phyloP scores from a whole-genome alignment of 768 basidiomycete genomes.

The Coprinopsis sp. region DNA sequence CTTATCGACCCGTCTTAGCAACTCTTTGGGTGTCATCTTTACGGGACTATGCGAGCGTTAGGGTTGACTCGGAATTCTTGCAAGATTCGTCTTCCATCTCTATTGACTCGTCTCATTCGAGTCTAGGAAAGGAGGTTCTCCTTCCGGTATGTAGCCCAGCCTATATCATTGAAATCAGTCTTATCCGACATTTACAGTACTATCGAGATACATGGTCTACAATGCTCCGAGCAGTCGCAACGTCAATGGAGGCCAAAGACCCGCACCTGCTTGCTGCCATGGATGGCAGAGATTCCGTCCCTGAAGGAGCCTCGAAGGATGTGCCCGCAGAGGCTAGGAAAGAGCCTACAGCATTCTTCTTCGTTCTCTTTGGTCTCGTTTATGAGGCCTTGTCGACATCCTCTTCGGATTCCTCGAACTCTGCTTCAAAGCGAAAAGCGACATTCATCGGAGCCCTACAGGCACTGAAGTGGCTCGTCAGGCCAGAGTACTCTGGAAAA shows the following conservation, averaged over 20 bases:
- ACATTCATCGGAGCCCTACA: slow-evolving; percentile 62
- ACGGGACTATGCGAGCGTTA: slow-evolving; percentile 88
- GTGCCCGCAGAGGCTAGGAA: slow-evolving; percentile 29
- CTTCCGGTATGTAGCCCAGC: slow-evolving; percentile 65
- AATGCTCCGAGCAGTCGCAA: slow-evolving; percentile 82
- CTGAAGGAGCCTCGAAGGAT: slow-evolving; percentile 19
- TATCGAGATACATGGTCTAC: slow-evolving; percentile 79
- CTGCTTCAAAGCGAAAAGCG: slow-evolving; percentile 36
- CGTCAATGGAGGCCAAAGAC: slow-evolving; percentile 68
- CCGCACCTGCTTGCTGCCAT: slow-evolving; percentile 72
- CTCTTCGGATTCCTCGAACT: slow-evolving; percentile 51
- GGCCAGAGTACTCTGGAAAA: slow-evolving; percentile 74
- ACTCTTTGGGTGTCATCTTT: slow-evolving; percentile 85
- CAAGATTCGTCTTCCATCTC: slow-evolving; percentile 72
- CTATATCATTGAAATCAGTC: not conserved
- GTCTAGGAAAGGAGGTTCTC: slow-evolving; percentile 85
- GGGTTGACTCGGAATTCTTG: slow-evolving; percentile 82
- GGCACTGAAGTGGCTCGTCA: slow-evolving; percentile 76
- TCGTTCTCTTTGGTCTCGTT: slow-evolving; percentile 87
- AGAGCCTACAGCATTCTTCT: slow-evolving; percentile 81
- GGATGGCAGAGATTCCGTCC: slow-evolving; percentile 57
- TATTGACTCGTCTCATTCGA: slow-evolving; percentile 79
- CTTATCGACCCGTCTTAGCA: slow-evolving; percentile 69
- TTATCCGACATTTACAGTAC: slow-evolving; percentile 50
- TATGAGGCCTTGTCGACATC: slow-evolving; percentile 79